These are phyloP conservation scores for Leccinum arenicola DNA, from an alignment of 768 basidiomycete genomes.

Conservation along the genomic window DNA sequence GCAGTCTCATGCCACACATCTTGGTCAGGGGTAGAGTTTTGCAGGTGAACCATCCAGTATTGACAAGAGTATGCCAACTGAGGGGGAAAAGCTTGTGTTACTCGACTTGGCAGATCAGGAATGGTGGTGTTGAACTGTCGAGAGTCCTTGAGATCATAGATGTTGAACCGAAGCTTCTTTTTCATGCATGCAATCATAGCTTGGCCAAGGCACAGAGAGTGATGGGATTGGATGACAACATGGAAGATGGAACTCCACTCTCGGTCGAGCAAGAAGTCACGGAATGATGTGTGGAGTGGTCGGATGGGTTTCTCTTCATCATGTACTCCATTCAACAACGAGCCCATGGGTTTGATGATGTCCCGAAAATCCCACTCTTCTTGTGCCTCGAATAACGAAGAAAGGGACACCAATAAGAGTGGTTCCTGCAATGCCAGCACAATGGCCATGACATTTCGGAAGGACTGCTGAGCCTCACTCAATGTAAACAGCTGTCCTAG, in stretches of 20 bases:
- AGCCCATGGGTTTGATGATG: not conserved
- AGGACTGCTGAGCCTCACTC: not conserved
- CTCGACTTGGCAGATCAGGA: not conserved
- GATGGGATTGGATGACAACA: not conserved
- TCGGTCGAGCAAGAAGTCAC: not conserved
- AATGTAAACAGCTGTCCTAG: not conserved
- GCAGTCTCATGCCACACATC: not conserved
- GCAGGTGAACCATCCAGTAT: not conserved
- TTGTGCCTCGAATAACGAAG: not conserved
- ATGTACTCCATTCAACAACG: not conserved
- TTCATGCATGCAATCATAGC: not conserved
- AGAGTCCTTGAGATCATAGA: not conserved
- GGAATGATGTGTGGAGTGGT: not conserved
- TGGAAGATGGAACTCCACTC: not conserved
- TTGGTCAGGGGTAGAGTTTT: not conserved
- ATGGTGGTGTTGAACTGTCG: not conserved
- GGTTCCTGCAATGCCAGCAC: not conserved
- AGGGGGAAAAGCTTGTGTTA: not conserved
- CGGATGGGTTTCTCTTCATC: not conserved
- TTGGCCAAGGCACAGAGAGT: not conserved
- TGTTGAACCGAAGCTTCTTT: not conserved
- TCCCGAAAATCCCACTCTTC: too few species aligned
- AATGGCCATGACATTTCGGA: not conserved
- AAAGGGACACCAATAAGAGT: not conserved
- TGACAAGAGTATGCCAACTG: not conserved